These are phyloP conservation scores for Bonnemaisonia californica DNA, from an alignment of 31 red algal species.

Conservation along the genomic window DNA sequence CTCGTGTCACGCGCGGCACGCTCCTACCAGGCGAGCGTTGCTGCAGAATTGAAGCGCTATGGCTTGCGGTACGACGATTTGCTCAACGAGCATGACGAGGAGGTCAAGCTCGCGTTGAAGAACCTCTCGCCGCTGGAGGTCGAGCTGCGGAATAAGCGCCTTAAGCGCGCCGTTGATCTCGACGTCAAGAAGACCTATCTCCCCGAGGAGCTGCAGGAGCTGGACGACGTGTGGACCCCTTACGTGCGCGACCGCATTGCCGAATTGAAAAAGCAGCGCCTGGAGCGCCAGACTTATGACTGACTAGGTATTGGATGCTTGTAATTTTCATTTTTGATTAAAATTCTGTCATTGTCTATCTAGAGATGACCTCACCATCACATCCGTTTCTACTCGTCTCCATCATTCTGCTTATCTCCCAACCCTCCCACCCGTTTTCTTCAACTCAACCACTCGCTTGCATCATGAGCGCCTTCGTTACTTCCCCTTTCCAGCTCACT, in stretches of 20 bases:
- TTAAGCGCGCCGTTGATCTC: conserved; percentile 96
- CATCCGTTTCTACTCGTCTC: not conserved
- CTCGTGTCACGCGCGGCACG: conserved; percentile 54
- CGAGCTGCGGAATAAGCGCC: conserved; percentile 91
- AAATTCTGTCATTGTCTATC: conserved; percentile 2
- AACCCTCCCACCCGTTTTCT: not conserved
- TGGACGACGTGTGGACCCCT: conserved; percentile 96
- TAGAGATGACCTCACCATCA: not conserved
- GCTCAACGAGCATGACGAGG: conserved; percentile 91
- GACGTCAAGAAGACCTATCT: conserved; percentile 95
- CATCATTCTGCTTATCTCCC: not conserved
- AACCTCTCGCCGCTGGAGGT: conserved; percentile 79
- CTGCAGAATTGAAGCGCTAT: conserved; percentile 59
- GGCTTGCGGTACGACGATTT: conserved; percentile 96
- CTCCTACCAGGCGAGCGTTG: conserved; percentile 76
- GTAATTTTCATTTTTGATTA: conserved; percentile 22
- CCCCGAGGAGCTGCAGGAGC: conserved; percentile 62
- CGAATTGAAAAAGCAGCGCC: conserved; percentile 58
- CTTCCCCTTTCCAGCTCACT: not conserved
- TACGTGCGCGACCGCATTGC: conserved; percentile 84
- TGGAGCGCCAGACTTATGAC: conserved; percentile 75
- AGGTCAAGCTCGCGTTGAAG: conserved; percentile 71
- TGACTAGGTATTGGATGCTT: not conserved
- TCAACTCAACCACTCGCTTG: too few species aligned
- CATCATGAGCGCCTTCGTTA: not conserved